Conservation (phyloP, 2,329 filamentous ascomycete species). For the Penicillium sp. region DNA sequence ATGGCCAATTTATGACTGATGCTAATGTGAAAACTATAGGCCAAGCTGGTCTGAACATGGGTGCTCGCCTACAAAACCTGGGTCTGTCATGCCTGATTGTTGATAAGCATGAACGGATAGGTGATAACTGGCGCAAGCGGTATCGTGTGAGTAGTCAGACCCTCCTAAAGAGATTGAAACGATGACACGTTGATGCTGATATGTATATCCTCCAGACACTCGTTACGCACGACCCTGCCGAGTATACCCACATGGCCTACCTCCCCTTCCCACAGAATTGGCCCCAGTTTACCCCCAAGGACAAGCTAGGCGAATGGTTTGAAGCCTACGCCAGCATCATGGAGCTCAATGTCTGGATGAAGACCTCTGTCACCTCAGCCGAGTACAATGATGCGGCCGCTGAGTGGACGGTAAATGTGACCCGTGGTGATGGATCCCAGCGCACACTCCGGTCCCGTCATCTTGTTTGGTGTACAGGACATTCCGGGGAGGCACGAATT, state of each 20-base stretch:
- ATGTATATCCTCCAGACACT: conserved; percentile 15
- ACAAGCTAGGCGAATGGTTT: conserved; percentile 54
- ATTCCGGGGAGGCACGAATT: conserved; percentile 46
- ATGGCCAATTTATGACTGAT: neutral
- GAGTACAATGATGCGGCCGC: conserved; percentile 41
- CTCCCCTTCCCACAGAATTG: conserved; percentile 47
- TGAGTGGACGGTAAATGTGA: conserved; percentile 44
- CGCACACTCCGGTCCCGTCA: conserved; percentile 45
- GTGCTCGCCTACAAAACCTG: conserved; percentile 45
- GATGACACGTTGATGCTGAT: neutral
- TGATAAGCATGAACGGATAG: conserved; percentile 49
- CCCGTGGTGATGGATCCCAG: conserved; percentile 28
- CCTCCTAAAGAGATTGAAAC: neutral
- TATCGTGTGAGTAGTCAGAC: conserved; percentile 41
- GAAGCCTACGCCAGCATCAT: conserved; percentile 53
- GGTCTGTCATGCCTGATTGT: conserved; percentile 47
- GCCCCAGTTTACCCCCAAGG: conserved; percentile 48
- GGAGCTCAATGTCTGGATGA: conserved; percentile 52
- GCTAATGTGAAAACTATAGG: conserved; percentile 27
- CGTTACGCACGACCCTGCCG: conserved; percentile 43
- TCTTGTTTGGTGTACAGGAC: conserved; percentile 53
- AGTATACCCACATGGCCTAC: conserved; percentile 43
- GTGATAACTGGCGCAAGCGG: conserved; percentile 55
- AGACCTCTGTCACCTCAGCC: conserved; percentile 43
- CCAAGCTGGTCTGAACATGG: conserved; percentile 47